Base-by-base conservation (phyloP, 106 monocot genomes). In the Apostasia shenzhenica region DNA sequence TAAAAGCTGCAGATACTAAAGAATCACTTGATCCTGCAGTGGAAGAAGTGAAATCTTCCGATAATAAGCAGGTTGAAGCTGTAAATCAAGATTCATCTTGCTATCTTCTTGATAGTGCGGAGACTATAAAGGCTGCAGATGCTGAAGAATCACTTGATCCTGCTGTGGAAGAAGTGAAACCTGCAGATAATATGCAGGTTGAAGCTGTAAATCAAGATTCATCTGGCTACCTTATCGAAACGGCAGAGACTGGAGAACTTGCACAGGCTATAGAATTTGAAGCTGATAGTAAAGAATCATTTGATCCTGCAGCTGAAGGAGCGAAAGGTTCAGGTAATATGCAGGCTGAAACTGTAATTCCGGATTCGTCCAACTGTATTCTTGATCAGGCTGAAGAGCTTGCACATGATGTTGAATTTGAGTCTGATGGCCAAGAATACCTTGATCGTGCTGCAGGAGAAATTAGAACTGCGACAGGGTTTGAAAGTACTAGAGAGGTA, bases 141-240 rank as follows among this genome's bases (percentile, higher is more conserved):
- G 14, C 14, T 10, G 55, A 11, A 4, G 11, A 10, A 56, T 2
- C 55, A 56, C n/a, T 14, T 13, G n/a, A 13, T 8, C 7, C 3
- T 11, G 55, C 9, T 2, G 59, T 5, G 41, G 26, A 59, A 40
- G 59, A 14, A 38, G 59, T 59, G 14, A 59, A 6, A 37, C 39
- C 14, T 1, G 26, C 59, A 59, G 59, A 59, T 59, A 14, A 3
- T 45, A 69, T 44, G 50, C 55, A 54, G 14, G n/a, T 45, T 14
- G 56, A 69, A 56, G 49, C 69, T 45, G 10, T 51, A 4, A 12
- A 3, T 56, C 41, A 55, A 13, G 55, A 69, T 12, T 56, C 69
- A 38, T 57, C 42, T 4, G 5, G 0, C 49, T 8, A 48, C 40
- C 51, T 54, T 67, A 45, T 52, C 9, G 4, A 53, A 10, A 8